Evolutionary conservation across 106 monocot genomes (phyloP).

Genomic region (Dendrobium huoshanense): DNA sequence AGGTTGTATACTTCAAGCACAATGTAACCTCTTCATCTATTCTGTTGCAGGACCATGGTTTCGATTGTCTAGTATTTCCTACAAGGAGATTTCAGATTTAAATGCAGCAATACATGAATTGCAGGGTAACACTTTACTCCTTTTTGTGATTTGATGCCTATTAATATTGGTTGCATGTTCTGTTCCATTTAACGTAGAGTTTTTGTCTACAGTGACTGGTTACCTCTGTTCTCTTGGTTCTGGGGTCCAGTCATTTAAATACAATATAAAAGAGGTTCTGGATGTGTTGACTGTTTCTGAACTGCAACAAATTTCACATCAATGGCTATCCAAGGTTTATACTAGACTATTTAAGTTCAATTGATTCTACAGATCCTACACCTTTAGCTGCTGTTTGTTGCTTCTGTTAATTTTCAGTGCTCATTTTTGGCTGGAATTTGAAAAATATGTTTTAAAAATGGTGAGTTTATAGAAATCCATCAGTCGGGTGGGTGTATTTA

Average conservation of each 20-base stretch:
- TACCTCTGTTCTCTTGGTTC: slow-evolving; percentile 42
- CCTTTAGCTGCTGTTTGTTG: not conserved
- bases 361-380: not conserved
- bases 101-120: slow-evolving; percentile 58
- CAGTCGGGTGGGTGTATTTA: not conserved
- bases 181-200: not conserved
- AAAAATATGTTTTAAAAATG: not conserved
- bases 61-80: slow-evolving; percentile 59
- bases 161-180: not conserved
- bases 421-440: not conserved
- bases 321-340: slow-evolving; percentile 34
- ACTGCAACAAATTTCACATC: slow-evolving; percentile 46
- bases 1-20: not conserved
- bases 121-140: slow-evolving; percentile 36
- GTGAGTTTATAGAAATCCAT: not conserved
- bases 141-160: not conserved
- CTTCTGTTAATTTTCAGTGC: not conserved
- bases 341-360: not conserved
- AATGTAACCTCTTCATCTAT: not conserved
- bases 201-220: slow-evolving; percentile 55
- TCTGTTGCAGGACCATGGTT: slow-evolving; percentile 82
- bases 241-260: slow-evolving; percentile 10
- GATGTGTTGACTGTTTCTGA: slow-evolving; percentile 57
- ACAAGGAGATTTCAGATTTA: slow-evolving; percentile 64
- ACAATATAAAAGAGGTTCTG: slow-evolving; percentile 65